phyloP scores from a whole-genome alignment of 768 basidiomycete genomes.

The Pleurotus tuber-regium region DNA sequence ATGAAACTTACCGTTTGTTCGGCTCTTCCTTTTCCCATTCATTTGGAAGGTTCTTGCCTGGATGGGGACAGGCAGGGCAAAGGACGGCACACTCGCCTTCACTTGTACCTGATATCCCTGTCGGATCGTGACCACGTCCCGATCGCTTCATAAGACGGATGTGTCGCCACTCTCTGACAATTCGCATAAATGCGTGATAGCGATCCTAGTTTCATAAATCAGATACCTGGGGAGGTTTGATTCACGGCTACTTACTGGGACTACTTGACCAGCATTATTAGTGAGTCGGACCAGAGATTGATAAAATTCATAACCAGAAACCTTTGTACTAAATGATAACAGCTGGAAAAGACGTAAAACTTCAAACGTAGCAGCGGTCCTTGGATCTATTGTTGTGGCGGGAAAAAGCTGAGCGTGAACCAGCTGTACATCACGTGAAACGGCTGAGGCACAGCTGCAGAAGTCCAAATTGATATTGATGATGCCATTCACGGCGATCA shows the following conservation, averaged over 20 bases:
- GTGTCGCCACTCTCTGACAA: conserved; percentile 19
- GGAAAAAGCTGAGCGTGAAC: conserved; percentile 28
- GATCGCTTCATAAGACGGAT: conserved; percentile 22
- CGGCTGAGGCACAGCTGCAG: background rate
- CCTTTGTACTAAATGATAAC: conserved; percentile 28
- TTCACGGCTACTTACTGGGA: background rate
- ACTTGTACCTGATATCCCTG: conserved; percentile 14
- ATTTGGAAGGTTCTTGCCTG: conserved; percentile 19
- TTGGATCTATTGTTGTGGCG: conserved; percentile 23
- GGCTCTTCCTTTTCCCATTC: conserved; percentile 8
- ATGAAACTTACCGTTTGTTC: background rate
- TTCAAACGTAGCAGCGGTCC: conserved; percentile 27
- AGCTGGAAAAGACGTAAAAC: conserved; percentile 30
- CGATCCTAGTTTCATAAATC: conserved; percentile 8
- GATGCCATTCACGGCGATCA: background rate
- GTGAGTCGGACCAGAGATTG: conserved; percentile 20
- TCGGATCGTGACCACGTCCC: conserved; percentile 18
- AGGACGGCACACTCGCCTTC: conserved; percentile 19
- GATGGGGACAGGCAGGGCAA: conserved; percentile 25
- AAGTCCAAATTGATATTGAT: background rate
- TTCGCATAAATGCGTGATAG: conserved; percentile 16
- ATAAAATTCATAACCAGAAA: conserved; percentile 31
- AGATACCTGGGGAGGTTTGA: background rate
- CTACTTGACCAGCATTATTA: conserved; percentile 26
- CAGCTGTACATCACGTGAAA: conserved; percentile 22